phyloP scores from a whole-genome alignment of 495 filamentous ascomycete genomes.

The Achaetomiella virescens region DNA sequence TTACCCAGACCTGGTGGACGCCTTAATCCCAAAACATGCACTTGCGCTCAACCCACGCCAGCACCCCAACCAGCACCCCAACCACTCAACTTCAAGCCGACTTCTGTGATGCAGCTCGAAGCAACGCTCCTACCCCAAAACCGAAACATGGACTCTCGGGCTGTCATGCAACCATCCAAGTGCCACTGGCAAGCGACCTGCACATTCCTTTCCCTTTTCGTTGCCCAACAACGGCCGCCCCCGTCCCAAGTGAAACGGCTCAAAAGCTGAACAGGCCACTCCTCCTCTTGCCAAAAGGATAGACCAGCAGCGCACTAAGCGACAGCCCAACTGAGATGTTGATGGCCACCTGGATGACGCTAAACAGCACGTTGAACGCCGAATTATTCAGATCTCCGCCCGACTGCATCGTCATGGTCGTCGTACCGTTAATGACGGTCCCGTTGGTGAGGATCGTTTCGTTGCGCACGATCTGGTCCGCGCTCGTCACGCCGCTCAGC shows the following conservation, averaged over 20 bases:
- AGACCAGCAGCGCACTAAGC: slow-evolving; percentile 76
- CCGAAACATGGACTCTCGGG: too few relatives aligned
- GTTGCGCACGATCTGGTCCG: slow-evolving; percentile 64
- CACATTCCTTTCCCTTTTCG: too few relatives aligned
- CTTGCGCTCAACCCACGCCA: too few relatives aligned
- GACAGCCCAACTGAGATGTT: slow-evolving; percentile 90
- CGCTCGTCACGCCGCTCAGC: slow-evolving; percentile 76
- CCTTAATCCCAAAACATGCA: too few relatives aligned
- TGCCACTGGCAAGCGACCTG: too few relatives aligned
- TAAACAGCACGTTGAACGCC: slow-evolving; percentile 78
- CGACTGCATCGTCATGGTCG: slow-evolving; percentile 1
- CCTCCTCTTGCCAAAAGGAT: slow-evolving; percentile 85
- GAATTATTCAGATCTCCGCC: slow-evolving; percentile 49
- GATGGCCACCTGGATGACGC: slow-evolving; percentile 87
- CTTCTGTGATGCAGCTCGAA: too few relatives aligned
- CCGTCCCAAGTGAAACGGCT: slow-evolving; percentile 6
- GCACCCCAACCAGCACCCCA: too few relatives aligned
- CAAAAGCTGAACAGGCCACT: slow-evolving; percentile 87
- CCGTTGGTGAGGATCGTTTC: slow-evolving; percentile 30
- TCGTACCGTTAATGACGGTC: slow-evolving; percentile 22
- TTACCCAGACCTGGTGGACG: too few relatives aligned
- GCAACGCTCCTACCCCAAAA: too few relatives aligned
- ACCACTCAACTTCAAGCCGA: too few relatives aligned
- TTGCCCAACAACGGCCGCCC: too few relatives aligned
- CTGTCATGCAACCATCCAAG: too few relatives aligned